Conservation (phyloP, 164 flowering plant genomes). For the Aristolochia californica region DNA sequence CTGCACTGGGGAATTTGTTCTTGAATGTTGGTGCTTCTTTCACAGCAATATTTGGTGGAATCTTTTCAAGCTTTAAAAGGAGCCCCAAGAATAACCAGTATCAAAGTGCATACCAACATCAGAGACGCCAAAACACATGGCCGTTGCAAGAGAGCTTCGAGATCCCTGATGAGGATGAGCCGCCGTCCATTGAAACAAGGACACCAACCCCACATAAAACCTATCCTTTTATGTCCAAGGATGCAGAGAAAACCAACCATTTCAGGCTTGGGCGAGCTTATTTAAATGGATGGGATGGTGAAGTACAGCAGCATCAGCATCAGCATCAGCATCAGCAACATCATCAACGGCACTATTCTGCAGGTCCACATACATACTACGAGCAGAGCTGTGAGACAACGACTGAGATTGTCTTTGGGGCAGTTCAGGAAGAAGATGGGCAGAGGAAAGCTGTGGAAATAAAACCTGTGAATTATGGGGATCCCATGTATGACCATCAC, state of each 20-base stretch:
- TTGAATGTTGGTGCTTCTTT: slow-evolving; percentile 33
- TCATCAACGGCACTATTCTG: slow-evolving; percentile 42
- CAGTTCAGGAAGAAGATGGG: slow-evolving; percentile 64
- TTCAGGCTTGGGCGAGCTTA: slow-evolving; percentile 45
- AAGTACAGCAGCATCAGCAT: slow-evolving; percentile 35
- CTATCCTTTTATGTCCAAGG: slow-evolving; percentile 82
- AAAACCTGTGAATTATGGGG: slow-evolving; percentile 56
- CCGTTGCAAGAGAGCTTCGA: slow-evolving; percentile 80
- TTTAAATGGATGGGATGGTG: slow-evolving; percentile 54
- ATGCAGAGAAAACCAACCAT: slow-evolving; percentile 61
- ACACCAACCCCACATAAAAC: slow-evolving; percentile 78
- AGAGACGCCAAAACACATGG: slow-evolving; percentile 41
- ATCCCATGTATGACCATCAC: slow-evolving; percentile 33
- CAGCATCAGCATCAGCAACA: slow-evolving; percentile 27
- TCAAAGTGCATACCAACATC: slow-evolving; percentile 30
- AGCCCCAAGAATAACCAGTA: slow-evolving; percentile 26
- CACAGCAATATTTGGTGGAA: slow-evolving; percentile 48
- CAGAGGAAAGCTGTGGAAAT: slow-evolving; percentile 34
- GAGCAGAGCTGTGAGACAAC: slow-evolving; percentile 59
- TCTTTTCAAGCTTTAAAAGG: slow-evolving; percentile 51
- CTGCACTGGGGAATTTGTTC: slow-evolving; percentile 53
- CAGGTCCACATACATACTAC: slow-evolving; percentile 51
- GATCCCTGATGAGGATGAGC: slow-evolving; percentile 76
- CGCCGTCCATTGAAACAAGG: slow-evolving; percentile 70
- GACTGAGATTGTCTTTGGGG: slow-evolving; percentile 79